Conservation (phyloP, 2,329 filamentous ascomycete species). For the Taxawa tesnikishii region DNA sequence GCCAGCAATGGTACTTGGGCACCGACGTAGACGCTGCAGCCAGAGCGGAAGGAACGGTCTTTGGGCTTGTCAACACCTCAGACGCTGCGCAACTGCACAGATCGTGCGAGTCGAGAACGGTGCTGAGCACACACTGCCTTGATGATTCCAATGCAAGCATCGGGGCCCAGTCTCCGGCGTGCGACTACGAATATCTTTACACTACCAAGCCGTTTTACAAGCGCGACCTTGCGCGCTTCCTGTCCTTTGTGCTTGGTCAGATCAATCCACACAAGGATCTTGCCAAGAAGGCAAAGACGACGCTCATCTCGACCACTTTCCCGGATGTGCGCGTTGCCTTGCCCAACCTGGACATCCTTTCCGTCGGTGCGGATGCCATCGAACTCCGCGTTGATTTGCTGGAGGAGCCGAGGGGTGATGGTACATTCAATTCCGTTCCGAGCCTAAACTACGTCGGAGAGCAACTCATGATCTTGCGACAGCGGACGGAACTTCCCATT, state of each 20-base stretch:
- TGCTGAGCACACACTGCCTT: constrained; percentile 68
- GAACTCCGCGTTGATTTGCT: constrained; percentile 76
- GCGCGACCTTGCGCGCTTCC: constrained; percentile 64
- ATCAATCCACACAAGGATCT: constrained; percentile 66
- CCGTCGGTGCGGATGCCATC: constrained; percentile 74
- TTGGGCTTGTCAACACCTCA: constrained; percentile 49
- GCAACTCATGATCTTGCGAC: constrained; percentile 72
- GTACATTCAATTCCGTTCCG: constrained; percentile 52
- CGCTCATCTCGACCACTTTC: constrained; percentile 80
- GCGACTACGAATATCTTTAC: constrained; percentile 82
- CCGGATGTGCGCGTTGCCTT: constrained; percentile 72
- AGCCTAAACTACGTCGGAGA: constrained; percentile 76
- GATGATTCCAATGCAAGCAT: constrained; percentile 50
- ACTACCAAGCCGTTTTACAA: constrained; percentile 59
- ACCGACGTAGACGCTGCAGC: constrained; percentile 41
- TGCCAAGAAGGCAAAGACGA: constrained; percentile 65
- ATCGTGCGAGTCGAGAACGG: constrained; percentile 48
- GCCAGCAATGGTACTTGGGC: constrained; percentile 55
- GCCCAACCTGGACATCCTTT: constrained; percentile 76
- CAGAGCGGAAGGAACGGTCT: constrained; percentile 50
- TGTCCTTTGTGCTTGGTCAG: constrained; percentile 69
- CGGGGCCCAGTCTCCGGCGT: constrained; percentile 47
- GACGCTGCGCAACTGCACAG: constrained; percentile 45
- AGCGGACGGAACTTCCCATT: constrained; percentile 78
- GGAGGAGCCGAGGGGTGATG: constrained; percentile 55